Evolutionary conservation across 352 stramenopile species (phyloP), one percentile per base, ranked within the genome.

Genomic region (Globisporangium viniferum): DNA sequence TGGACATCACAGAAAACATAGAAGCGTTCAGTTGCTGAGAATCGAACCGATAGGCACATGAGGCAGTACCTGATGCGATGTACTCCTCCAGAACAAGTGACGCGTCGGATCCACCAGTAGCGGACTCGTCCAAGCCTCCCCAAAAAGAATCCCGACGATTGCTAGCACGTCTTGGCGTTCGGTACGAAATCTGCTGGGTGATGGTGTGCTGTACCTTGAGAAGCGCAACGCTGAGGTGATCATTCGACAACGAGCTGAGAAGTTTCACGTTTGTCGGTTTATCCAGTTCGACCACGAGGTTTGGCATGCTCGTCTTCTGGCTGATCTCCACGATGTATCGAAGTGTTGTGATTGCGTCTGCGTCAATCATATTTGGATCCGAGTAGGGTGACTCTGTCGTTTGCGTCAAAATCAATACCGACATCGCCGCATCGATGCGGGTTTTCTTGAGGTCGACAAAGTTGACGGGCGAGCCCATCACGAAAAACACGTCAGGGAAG

Each of bases 261-360:
- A 94, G 61, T 54, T 90, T 92, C 41, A 94, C 82, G 66, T 94
- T 94, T 18, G 84, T 89, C 4, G 84, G 72, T 18, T 87, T 85
- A 35, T 88, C 85, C 0, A 94, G 67, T 56, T 94, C 86, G 0
- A 92, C 82, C 0, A 94, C 78, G 22, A 94, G 68, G 51, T 92
- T 94, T 1, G 81, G 84, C 76, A 91, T 89, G 24, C 66, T 63
- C 5, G 75, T 79, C 27, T 78, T 81, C 64, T 91, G 82, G 36
- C 78, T 90, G 63, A 90, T 92, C 76, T 94, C 86, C 15, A 94
- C 78, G 27, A 94, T 94, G 62, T 91, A 92, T 1, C 84, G 82
- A 67, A 94, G 74, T 35, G 83, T 91, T 6, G 86, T 94, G 68
- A 94, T 94, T 10, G 86, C 86, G 59, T 94, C 81, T 5, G 86